phyloP scores from a whole-genome alignment of 2,329 filamentous ascomycete species.

The Dothideomycetes sp. region DNA sequence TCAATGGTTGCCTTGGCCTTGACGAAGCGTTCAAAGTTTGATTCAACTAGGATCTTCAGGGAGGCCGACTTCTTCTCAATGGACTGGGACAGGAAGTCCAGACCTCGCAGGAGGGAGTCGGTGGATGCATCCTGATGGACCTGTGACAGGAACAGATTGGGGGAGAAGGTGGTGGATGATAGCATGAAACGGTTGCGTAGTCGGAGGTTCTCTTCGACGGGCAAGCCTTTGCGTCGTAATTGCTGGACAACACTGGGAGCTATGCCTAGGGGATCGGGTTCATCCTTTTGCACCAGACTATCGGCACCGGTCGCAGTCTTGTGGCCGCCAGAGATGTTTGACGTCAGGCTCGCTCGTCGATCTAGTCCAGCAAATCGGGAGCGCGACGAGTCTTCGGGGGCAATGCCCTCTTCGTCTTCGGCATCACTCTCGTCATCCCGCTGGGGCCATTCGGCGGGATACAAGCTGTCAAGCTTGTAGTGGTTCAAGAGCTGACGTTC shows the following conservation, averaged over 20 bases:
- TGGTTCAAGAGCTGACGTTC: constrained; percentile 74
- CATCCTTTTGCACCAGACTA: constrained; percentile 78
- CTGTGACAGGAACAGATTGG: constrained; percentile 81
- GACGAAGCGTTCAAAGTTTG: constrained; percentile 97
- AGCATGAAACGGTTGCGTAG: constrained; percentile 84
- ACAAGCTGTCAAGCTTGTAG: constrained; percentile 72
- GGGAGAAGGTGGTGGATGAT: constrained; percentile 91
- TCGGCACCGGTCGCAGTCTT: constrained; percentile 57
- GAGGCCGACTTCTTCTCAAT: constrained; percentile 98
- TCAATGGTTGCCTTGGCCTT: constrained; percentile 96
- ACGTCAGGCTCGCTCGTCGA: constrained; percentile 57
- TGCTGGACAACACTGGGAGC: constrained; percentile 77
- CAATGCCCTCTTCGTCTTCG: constrained; percentile 17
- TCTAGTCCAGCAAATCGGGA: constrained; percentile 81
- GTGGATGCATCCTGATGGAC: constrained; percentile 82
- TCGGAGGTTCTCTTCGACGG: constrained; percentile 64
- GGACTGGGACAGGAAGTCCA: constrained; percentile 77
- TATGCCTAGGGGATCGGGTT: constrained; percentile 82
- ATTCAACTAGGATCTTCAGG: constrained; percentile 89
- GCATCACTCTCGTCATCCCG: constrained; percentile 63
- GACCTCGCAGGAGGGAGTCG: constrained; percentile 64
- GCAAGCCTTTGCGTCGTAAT: constrained; percentile 63
- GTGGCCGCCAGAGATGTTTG: constrained; percentile 51
- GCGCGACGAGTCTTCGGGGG: constrained; percentile 36
- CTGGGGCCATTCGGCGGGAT: constrained; percentile 75